phyloP scores from a whole-genome alignment of 2,329 filamentous ascomycete species.

The Ceratocystis eucalypticola region DNA sequence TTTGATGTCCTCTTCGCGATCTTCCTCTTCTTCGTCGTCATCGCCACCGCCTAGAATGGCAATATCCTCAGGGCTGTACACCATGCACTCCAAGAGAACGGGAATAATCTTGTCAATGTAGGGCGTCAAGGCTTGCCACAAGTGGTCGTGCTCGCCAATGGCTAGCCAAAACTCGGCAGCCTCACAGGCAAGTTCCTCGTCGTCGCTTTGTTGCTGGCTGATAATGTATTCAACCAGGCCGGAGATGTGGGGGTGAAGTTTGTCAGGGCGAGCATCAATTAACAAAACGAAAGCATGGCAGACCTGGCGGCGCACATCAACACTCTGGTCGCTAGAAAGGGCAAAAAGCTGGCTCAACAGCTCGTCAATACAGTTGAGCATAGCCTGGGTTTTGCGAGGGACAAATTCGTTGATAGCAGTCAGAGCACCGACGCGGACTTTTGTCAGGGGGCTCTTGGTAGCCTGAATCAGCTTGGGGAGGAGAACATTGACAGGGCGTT shows the following conservation, averaged over 20 bases:
- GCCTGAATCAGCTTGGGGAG: constrained; percentile 85
- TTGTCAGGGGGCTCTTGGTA: constrained; percentile 59
- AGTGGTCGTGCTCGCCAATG: constrained; percentile 70
- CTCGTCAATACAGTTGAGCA: constrained; percentile 66
- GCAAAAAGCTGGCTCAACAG: constrained; percentile 73
- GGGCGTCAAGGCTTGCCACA: constrained; percentile 63
- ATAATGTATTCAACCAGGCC: constrained; percentile 90
- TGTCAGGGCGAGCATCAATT: constrained; percentile 79
- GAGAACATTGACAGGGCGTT: constrained; percentile 75
- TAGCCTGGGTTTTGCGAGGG: constrained; percentile 66
- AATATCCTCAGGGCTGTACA: constrained; percentile 91
- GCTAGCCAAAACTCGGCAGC: constrained; percentile 97
- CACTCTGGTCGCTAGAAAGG: constrained; percentile 60
- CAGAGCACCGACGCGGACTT: constrained; percentile 67
- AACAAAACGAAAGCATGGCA: constrained; percentile 87
- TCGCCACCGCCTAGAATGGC: constrained; percentile 68
- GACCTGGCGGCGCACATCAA: constrained; percentile 81
- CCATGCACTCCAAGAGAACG: constrained; percentile 83
- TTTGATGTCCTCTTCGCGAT: constrained; percentile 80
- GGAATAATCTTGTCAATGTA: constrained; percentile 78
- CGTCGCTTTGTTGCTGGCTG: constrained; percentile 71
- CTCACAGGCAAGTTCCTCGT: constrained; percentile 82
- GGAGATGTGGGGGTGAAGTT: constrained; percentile 74
- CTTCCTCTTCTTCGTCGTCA: constrained; percentile 83
- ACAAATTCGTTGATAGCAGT: constrained; percentile 86